Evolutionary conservation across 2,329 filamentous ascomycete genomes (phyloP), one percentile per base, ranked within the genome.

Genomic region (Dactylellina sp.): DNA sequence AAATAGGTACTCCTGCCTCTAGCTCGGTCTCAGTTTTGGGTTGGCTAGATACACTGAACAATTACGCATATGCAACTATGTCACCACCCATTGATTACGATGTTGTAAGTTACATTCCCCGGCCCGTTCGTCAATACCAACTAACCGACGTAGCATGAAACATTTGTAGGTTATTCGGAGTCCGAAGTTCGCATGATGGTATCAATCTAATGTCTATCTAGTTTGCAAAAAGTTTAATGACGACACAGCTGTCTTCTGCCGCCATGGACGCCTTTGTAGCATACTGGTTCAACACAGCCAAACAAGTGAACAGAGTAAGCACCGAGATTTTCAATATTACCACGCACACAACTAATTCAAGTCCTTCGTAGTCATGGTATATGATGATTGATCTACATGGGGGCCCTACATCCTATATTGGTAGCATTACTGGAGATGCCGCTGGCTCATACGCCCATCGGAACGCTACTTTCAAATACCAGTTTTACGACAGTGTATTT

Each of bases 361-460:
- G 4, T 32, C 47, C 24, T 4, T 75, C 77, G 0, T 75, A 80
- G 24, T 52, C 55, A 12, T 82, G 80, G 77, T 82, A 78, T 63
- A 72, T 79, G 47, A 78, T 81, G 25, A 28, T 77, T 7, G 79
- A 81, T 57, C 75, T 82, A 6, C 81, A 80, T 47, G 81, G 81
- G 11, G 81, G 81, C 2, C 47, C 60, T 5, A 78, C 79, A 46
- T 81, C 80, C 50, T 77, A 77, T 55, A 81, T 82, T 71, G 53
- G 74, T 47, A 60, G 71, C 32, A 71, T 75, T 42, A 49, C 77
- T 49, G 57, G 78, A 50, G 56, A 75, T 4, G 68, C 55, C 12
- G 75, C 72, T 44, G 59, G 59, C 20, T 77, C 79, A 3, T 82
- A 80, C 62, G 75, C 71, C 4, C 77, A 79, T 52, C 79, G 81